These are phyloP conservation scores for Pythium brachiatum DNA, from an alignment of 352 stramenopile species.

Conservation along the genomic window DNA sequence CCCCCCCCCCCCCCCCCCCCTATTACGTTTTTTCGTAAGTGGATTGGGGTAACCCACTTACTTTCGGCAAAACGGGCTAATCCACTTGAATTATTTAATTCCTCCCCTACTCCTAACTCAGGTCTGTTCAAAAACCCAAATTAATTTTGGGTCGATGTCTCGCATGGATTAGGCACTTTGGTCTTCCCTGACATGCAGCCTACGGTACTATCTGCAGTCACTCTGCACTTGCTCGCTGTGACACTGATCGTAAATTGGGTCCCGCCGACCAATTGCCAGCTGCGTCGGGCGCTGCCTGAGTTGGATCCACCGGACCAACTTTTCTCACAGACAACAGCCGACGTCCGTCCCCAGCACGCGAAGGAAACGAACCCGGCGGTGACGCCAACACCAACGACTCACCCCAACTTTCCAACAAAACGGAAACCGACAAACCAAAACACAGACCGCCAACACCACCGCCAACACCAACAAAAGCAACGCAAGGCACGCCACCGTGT, in stretches of 20 bases:
- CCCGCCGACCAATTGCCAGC: neutral
- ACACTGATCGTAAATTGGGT: constrained; percentile 4
- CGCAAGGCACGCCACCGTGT: neutral
- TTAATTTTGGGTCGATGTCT: neutral
- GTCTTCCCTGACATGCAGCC: neutral
- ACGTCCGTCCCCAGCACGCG: neutral
- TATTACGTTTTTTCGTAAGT: no score
- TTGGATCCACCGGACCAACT: constrained; percentile 5
- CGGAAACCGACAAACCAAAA: neutral
- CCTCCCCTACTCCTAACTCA: constrained; percentile 1
- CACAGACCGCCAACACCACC: neutral
- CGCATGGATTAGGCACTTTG: neutral
- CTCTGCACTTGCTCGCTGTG: neutral
- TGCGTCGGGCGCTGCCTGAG: neutral
- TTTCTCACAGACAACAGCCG: constrained; percentile 1
- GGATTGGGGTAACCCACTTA: no score
- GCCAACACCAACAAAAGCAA: neutral
- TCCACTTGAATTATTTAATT: no score
- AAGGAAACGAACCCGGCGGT: neutral
- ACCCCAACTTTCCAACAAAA: neutral
- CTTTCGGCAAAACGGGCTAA: no score
- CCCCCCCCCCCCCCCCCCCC: no score
- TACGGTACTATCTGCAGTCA: neutral
- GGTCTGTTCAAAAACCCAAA: neutral
- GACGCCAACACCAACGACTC: constrained; percentile 1